These are phyloP conservation scores for Sphaerulina vaccinii DNA, from an alignment of 2,329 filamentous ascomycete genomes.

Conservation along the genomic window DNA sequence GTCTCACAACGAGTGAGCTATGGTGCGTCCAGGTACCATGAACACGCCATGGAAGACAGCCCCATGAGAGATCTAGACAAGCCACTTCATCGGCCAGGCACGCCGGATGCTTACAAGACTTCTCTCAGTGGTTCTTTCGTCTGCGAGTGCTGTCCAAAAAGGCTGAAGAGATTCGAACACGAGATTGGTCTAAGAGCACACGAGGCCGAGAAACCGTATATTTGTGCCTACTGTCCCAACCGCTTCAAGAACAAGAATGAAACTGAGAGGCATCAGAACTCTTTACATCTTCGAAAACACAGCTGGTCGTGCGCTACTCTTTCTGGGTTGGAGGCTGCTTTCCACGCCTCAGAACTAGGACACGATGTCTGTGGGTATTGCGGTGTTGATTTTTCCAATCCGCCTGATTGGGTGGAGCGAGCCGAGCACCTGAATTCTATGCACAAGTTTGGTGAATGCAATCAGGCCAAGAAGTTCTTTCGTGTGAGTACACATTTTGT, in stretches of 20 bases:
- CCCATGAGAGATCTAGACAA: constrained; percentile 51
- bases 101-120: constrained; percentile 43
- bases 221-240: constrained; percentile 87
- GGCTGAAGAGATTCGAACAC: constrained; percentile 91
- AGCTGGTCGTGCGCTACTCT: constrained; percentile 97
- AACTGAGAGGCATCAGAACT: constrained; percentile 93
- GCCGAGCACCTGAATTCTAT: constrained; percentile 83
- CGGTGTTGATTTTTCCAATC: constrained; percentile 85
- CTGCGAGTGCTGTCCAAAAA: constrained; percentile 95
- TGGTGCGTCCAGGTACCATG: constrained; percentile 57
- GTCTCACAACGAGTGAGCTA: constrained; percentile 61
- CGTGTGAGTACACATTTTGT: constrained; percentile 43
- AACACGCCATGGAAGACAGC: constrained; percentile 56
- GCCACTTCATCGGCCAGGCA: constrained; percentile 41
- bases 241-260: constrained; percentile 99
- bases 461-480: constrained; percentile 97
- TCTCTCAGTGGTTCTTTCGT: constrained; percentile 63
- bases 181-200: constrained; percentile 78
- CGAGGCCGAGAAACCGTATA: constrained; percentile 94
- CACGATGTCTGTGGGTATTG: constrained; percentile 91
- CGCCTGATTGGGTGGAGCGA: constrained; percentile 83
- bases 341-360: constrained; percentile 65
- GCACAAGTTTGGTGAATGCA: constrained; percentile 98
- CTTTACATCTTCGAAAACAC: constrained; percentile 84
- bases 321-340: constrained; percentile 71